These are phyloP conservation scores for Pseudogymnoascus sp. DNA, from an alignment of 2,329 filamentous ascomycete genomes.

Conservation along the genomic window DNA sequence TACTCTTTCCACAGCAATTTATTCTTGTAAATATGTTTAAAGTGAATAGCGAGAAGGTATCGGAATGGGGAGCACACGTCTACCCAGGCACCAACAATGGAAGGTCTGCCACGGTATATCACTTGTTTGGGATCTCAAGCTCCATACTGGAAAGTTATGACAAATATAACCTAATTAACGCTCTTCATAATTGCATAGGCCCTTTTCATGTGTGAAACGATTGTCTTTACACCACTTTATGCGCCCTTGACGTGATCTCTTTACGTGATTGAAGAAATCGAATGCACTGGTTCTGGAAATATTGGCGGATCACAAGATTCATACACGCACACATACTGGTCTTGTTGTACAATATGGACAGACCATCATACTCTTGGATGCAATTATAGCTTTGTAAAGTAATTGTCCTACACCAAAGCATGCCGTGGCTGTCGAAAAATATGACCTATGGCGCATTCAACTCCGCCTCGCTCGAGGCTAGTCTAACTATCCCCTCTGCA, in stretches of 20 bases:
- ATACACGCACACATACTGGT: not conserved
- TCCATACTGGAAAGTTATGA: not conserved
- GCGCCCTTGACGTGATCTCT: not conserved
- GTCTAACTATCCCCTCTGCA: not conserved
- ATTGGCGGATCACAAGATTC: not conserved
- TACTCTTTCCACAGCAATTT: not conserved
- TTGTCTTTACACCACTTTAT: not conserved
- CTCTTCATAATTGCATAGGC: not conserved
- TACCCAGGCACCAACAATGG: not conserved
- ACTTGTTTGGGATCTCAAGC: constrained; percentile 1
- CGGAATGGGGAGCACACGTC: not conserved
- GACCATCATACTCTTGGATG: not conserved
- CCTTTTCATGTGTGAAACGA: not conserved
- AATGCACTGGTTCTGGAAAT: not conserved
- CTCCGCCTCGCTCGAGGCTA: not conserved
- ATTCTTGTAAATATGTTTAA: not conserved
- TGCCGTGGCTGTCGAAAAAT: constrained; percentile 1
- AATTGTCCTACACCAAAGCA: not conserved
- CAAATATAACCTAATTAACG: constrained; percentile 1
- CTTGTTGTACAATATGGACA: not conserved
- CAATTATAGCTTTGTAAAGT: not conserved
- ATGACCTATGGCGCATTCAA: not conserved
- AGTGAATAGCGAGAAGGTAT: not conserved
- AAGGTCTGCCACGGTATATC: not conserved
- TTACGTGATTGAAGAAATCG: not conserved